These are phyloP conservation scores for Solanum pinnatisectum DNA, from an alignment of 257 asterid genomes.

Conservation along the genomic window DNA sequence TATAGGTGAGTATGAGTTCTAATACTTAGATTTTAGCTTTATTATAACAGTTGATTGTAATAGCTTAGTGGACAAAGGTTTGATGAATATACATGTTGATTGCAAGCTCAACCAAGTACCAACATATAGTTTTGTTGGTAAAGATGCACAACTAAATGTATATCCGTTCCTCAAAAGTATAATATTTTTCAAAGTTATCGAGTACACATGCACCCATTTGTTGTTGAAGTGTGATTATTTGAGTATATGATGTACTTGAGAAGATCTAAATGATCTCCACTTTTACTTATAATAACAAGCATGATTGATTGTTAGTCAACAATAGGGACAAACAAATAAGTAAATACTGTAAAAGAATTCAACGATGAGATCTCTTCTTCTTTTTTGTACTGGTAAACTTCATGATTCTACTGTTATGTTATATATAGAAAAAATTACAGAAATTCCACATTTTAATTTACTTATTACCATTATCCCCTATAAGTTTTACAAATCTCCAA, in stretches of 20 bases:
- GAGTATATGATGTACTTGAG: not conserved
- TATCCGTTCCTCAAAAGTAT: too few relatives aligned
- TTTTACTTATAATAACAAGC: not conserved
- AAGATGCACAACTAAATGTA: not conserved
- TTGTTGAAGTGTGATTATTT: not conserved
- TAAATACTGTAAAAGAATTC: not conserved
- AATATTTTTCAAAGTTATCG: not conserved
- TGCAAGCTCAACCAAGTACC: too few relatives aligned
- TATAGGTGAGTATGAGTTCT: too few relatives aligned
- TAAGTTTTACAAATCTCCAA: too few relatives aligned
- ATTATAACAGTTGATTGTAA: too few relatives aligned
- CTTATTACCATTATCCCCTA: too few relatives aligned
- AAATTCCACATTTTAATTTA: too few relatives aligned
- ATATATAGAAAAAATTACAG: not conserved
- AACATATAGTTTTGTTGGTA: too few relatives aligned
- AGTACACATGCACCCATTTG: not conserved
- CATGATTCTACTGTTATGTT: not conserved
- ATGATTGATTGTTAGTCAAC: not conserved
- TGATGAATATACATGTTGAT: too few relatives aligned
- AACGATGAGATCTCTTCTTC: not conserved
- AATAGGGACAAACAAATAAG: not conserved
- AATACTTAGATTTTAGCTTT: too few relatives aligned
- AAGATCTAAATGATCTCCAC: not conserved
- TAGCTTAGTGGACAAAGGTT: not conserved
- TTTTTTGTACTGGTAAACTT: not conserved